phyloP scores from a whole-genome alignment of 148 eudicot genomes.

The Linanthus parryae region DNA sequence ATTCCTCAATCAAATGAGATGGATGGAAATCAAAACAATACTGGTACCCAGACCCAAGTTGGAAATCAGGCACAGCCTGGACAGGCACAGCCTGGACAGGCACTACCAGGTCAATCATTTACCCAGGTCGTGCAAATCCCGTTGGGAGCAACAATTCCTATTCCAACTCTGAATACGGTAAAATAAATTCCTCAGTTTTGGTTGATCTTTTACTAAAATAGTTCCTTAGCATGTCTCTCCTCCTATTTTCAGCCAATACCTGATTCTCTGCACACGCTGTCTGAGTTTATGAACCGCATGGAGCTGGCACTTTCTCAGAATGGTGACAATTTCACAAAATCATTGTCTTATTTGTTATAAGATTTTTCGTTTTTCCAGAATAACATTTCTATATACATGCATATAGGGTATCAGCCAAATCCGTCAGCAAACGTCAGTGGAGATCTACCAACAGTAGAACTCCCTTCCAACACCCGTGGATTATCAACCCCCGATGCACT shows the following conservation, averaged over 20 bases:
- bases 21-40: slow-evolving; percentile 29
- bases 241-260: slow-evolving; percentile 69
- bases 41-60: slow-evolving; percentile 42
- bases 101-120: slow-evolving; percentile 41
- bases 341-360: neutral
- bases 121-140: slow-evolving; percentile 49
- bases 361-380: too few species aligned
- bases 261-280: slow-evolving; percentile 76
- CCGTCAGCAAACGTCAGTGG: slow-evolving; percentile 30
- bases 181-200: too few species aligned
- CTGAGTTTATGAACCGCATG: slow-evolving; percentile 83
- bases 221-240: neutral
- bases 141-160: slow-evolving; percentile 52
- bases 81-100: slow-evolving; percentile 49
- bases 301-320: slow-evolving; percentile 67
- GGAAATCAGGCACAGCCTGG: slow-evolving; percentile 45
- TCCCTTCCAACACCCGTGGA: slow-evolving; percentile 55
- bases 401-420: slow-evolving; percentile 48
- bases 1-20: slow-evolving; percentile 45
- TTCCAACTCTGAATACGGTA: slow-evolving; percentile 72
- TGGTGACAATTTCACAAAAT: slow-evolving; percentile 33
- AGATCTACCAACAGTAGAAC: slow-evolving; percentile 31
- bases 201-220: too few species aligned
- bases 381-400: neutral
- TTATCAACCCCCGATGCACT: slow-evolving; percentile 70